These are phyloP conservation scores for Paramecium primaurelia DNA, from an alignment of 73 alveolate genomes.

Conservation along the genomic window DNA sequence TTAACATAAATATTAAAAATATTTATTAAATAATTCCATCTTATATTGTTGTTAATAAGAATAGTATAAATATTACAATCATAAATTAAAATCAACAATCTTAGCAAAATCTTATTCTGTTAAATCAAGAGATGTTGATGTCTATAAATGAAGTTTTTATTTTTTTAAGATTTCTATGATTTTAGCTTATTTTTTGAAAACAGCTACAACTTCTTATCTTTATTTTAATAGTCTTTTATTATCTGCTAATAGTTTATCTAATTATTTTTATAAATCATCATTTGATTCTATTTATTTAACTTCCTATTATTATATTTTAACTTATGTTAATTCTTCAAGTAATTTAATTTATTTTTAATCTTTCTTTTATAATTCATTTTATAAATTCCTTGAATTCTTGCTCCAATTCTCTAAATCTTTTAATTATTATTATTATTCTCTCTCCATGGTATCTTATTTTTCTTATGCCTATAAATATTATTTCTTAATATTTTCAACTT, in stretches of 20 bases:
- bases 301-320: neutral
- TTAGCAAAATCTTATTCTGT: slow-evolving; percentile 45
- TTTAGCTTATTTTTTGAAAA: slow-evolving; percentile 26
- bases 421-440: neutral
- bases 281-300: neutral
- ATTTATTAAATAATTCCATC: neutral
- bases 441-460: neutral
- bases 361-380: neutral
- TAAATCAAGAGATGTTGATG: neutral
- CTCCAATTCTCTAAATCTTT: slow-evolving; percentile 36
- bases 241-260: slow-evolving; percentile 2
- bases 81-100: slow-evolving; percentile 17
- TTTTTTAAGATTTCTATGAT: slow-evolving; percentile 10
- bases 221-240: slow-evolving; percentile 35
- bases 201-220: slow-evolving; percentile 34
- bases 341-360: slow-evolving; percentile 4
- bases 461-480: neutral
- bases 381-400: neutral
- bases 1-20: neutral
- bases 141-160: slow-evolving; percentile 1
- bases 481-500: neutral
- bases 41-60: neutral
- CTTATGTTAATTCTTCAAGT: neutral
- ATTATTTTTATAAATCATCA: slow-evolving; percentile 28
- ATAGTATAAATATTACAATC: neutral